phyloP scores from a whole-genome alignment of 441 rosid species.

The Capsella rubella region DNA sequence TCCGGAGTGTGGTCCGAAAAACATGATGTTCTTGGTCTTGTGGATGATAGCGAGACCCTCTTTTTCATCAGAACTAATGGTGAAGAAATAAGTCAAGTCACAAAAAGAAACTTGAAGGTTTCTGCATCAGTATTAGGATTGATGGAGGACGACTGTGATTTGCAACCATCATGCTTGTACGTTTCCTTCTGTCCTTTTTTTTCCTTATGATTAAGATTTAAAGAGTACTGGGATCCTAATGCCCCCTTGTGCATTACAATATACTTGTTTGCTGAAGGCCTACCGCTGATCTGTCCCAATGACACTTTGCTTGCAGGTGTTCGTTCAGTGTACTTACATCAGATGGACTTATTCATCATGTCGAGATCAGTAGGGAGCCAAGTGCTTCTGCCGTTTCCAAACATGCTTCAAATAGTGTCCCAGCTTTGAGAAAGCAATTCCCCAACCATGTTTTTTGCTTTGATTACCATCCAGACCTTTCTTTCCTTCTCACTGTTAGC shows the following conservation, averaged over 20 bases:
- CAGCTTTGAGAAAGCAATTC: constrained; percentile 60
- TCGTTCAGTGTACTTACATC: constrained; percentile 68
- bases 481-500: constrained; percentile 71
- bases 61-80: constrained; percentile 88
- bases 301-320: constrained; percentile 62
- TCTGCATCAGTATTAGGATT: constrained; percentile 74
- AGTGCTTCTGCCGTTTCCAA: constrained; percentile 62
- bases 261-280: constrained; percentile 32
- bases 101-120: constrained; percentile 65
- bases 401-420: constrained; percentile 47
- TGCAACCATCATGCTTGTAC: constrained; percentile 70
- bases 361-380: constrained; percentile 78
- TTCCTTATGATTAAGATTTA: constrained; percentile 19
- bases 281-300: constrained; percentile 32
- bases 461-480: constrained; percentile 69
- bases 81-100: constrained; percentile 75
- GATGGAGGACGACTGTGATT: constrained; percentile 57
- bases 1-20: constrained; percentile 90
- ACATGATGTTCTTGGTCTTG: constrained; percentile 84
- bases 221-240: constrained; percentile 4
- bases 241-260: constrained; percentile 12
- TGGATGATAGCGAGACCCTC: constrained; percentile 68
- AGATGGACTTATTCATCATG: constrained; percentile 74
- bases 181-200: constrained; percentile 42
- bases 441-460: constrained; percentile 76